Conservation (phyloP, 352 stramenopile species). For the Pythium periplocum region DNA sequence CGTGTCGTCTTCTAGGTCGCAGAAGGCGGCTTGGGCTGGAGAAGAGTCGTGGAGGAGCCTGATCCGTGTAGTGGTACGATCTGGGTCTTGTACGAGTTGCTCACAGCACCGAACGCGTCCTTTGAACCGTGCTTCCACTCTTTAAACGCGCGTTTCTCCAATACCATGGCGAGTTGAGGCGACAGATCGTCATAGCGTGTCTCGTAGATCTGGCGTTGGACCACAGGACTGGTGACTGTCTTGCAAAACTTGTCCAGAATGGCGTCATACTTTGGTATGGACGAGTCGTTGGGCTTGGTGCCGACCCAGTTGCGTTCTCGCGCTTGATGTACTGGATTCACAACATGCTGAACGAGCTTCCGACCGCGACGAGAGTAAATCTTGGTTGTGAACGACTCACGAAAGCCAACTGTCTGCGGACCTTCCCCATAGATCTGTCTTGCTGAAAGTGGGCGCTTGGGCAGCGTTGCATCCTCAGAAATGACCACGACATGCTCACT, state of each 20-base stretch:
- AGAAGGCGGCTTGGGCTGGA: no score
- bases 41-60: no score
- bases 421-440: constrained; percentile 8
- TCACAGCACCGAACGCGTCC: constrained; percentile 32
- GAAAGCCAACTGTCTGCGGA: neutral
- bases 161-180: constrained; percentile 61
- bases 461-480: no score
- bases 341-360: constrained; percentile 18
- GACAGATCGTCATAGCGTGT: constrained; percentile 53
- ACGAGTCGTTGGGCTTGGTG: constrained; percentile 34
- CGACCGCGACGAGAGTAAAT: constrained; percentile 13
- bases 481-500: no score
- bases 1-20: neutral
- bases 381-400: neutral
- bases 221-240: constrained; percentile 59
- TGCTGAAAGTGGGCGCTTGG: constrained; percentile 11
- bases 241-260: constrained; percentile 79
- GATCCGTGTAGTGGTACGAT: constrained; percentile 7
- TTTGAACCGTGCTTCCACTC: constrained; percentile 33
- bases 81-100: constrained; percentile 40
- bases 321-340: constrained; percentile 17
- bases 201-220: constrained; percentile 78
- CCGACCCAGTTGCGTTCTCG: constrained; percentile 56
- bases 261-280: constrained; percentile 63
- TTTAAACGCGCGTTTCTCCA: constrained; percentile 62